Percentiles rank a stretch among this genome's conserved stretches.
Conservation (phyloP, 164 flowering plant species). For the Tinospora cordifolia region DNA sequence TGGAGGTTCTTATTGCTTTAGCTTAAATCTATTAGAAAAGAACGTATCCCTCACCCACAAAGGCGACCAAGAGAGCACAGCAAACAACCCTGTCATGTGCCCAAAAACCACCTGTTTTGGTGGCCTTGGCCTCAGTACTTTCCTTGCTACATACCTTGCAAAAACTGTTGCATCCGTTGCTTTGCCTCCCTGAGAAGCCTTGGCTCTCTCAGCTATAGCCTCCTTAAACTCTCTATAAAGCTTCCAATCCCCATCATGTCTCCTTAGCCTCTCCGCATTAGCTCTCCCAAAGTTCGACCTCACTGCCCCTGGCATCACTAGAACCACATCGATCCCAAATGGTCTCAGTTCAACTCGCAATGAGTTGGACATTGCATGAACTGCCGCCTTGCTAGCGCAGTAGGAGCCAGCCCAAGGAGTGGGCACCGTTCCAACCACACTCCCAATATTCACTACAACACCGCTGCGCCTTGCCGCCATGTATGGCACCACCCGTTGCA, state of each 20-base stretch:
- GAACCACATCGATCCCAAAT: constrained; percentile 50
- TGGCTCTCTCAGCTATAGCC: constrained; percentile 42
- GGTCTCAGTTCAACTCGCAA: constrained; percentile 51
- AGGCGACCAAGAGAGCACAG: constrained; percentile 45
- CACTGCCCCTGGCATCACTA: constrained; percentile 51
- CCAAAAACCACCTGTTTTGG: constrained; percentile 55
- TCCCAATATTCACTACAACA: constrained; percentile 50
- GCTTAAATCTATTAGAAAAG: constrained; percentile 32
- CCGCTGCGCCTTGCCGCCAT: constrained; percentile 46
- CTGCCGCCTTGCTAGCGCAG: constrained; percentile 52
- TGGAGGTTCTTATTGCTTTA: constrained; percentile 30
- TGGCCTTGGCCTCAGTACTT: constrained; percentile 46
- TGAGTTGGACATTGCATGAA: constrained; percentile 47
- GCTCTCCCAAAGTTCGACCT: constrained; percentile 46
- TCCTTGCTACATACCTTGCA: constrained; percentile 50
- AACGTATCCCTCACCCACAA: constrained; percentile 56
- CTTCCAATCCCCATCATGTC: constrained; percentile 37
- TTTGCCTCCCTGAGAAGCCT: constrained; percentile 50
- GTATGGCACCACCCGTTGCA: constrained; percentile 54
- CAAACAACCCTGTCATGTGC: constrained; percentile 50
- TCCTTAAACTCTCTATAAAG: constrained; percentile 45
- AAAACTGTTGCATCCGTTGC: constrained; percentile 44
- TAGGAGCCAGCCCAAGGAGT: constrained; percentile 75
- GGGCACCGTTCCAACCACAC: constrained; percentile 47
- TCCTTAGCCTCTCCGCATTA: constrained; percentile 24